Evolutionary conservation across 2,329 filamentous ascomycete species (phyloP), one percentile per base, ranked within the genome.

Genomic region (Cladophialophora exuberans): DNA sequence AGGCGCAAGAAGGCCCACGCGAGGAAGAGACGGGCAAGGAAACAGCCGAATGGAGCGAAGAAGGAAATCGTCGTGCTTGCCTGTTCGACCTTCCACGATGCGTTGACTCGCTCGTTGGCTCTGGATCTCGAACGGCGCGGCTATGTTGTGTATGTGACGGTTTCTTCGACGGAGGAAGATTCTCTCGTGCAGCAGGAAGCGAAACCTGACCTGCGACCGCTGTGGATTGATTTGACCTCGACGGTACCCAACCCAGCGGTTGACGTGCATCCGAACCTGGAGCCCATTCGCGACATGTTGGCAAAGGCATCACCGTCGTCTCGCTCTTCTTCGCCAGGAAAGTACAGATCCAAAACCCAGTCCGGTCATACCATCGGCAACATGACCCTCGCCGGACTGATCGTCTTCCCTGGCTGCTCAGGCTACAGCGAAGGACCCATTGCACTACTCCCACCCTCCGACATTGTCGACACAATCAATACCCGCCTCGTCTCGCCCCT

Each of bases 101-200:
- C 92, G 13, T 79, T 97, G 67, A 93, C 90, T 5, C 87, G 86
- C 66, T 90, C 90, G 9, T 78, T 97, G 50, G 85, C 90, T 2
- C 74, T 92, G 43, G 94, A 99, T 68, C 78, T 99, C 63, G 94
- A 97, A 74, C 81, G 91, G 56, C 84, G 91, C 61, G 94, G 94
- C 3, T 97, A 95, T 70, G 89, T 97, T 57, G 90, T 97, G 52
- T 99, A 91, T 70, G 80, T 99, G 57, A 89, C 96, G 1, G 93
- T 91, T 66, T 87, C 85, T 61, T 90, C 85, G n/a, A 76, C 85
- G 56, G 89, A 96, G 65, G 93, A 97, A 63, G 91, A 97, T 70
- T 79, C 86, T 30, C 76, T 88, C 60, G 85, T 97, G 11, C 83
- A 89, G 57, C 61, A 63, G 50, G 83, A 96, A 70, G 82, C 85